Evolutionary conservation across 306 rosid species (phyloP).

Genomic region (Begonia loranthoides): DNA sequence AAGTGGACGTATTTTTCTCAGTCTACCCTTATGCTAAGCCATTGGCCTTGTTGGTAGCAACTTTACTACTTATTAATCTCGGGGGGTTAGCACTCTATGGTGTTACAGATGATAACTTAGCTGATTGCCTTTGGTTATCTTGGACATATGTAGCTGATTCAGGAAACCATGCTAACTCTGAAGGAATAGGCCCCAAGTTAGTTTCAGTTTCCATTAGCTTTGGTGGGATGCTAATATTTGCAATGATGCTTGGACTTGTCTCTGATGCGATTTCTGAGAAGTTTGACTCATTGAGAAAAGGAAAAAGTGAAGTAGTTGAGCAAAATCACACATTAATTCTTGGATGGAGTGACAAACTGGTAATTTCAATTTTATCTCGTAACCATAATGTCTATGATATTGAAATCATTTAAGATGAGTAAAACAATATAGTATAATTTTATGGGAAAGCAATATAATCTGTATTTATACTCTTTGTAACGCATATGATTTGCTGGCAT

Average conservation of each 20-base stretch:
- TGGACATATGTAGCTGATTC: constrained; percentile 89
- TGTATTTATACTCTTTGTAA: constrained; percentile 4
- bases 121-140: constrained; percentile 75
- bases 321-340: constrained; percentile 80
- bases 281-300: constrained; percentile 84
- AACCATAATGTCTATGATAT: not conserved
- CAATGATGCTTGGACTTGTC: constrained; percentile 96
- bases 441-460: not conserved
- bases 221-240: constrained; percentile 93
- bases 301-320: constrained; percentile 86
- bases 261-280: constrained; percentile 85
- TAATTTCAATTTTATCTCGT: constrained; percentile 6
- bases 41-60: constrained; percentile 62
- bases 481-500: constrained; percentile 6
- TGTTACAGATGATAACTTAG: constrained; percentile 53
- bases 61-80: constrained; percentile 57
- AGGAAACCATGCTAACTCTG: constrained; percentile 74
- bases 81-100: constrained; percentile 83
- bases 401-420: not conserved
- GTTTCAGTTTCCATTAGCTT: constrained; percentile 85
- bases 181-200: constrained; percentile 54
- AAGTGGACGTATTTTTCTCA: constrained; percentile 62
- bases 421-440: constrained; percentile 3
- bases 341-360: constrained; percentile 95
- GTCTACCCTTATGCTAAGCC: constrained; percentile 87